Percentiles rank a stretch among this genome's conserved stretches.
Conservation (phyloP, 2,329 filamentous ascomycete genomes). For the Trichoderma sp. region DNA sequence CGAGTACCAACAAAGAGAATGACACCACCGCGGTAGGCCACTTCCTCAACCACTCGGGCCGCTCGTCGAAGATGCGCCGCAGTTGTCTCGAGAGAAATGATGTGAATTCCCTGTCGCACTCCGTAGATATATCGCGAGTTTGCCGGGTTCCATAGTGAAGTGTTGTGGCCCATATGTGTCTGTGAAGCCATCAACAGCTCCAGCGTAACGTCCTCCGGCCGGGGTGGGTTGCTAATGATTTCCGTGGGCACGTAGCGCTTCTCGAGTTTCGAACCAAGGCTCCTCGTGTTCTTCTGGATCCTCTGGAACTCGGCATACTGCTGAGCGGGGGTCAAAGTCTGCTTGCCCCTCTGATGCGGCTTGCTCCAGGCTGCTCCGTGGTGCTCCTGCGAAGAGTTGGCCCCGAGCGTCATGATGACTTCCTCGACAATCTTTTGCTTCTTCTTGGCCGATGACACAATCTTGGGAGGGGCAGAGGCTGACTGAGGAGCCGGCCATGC, state of each 20-base stretch:
- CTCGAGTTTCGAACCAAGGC: slow-evolving; percentile 49
- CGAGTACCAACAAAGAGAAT: slow-evolving; percentile 90
- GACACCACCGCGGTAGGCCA: slow-evolving; percentile 76
- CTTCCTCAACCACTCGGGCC: slow-evolving; percentile 86
- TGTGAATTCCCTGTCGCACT: slow-evolving; percentile 81
- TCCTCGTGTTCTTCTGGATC: slow-evolving; percentile 43
- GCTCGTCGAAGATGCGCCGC: slow-evolving; percentile 88
- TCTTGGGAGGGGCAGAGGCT: slow-evolving; percentile 25
- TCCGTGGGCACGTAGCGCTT: slow-evolving; percentile 63
- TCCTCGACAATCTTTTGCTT: slow-evolving; percentile 37
- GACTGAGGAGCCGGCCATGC: slow-evolving; percentile 28
- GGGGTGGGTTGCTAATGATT: slow-evolving; percentile 70
- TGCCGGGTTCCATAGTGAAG: slow-evolving; percentile 87
- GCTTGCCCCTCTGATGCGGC: slow-evolving; percentile 31
- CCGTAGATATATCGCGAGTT: slow-evolving; percentile 95
- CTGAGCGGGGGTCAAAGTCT: slow-evolving; percentile 38
- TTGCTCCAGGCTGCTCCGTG: slow-evolving; percentile 35
- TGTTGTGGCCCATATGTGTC: slow-evolving; percentile 86
- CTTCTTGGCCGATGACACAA: slow-evolving; percentile 30
- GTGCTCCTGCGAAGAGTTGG: slow-evolving; percentile 37
- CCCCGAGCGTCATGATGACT: slow-evolving; percentile 35
- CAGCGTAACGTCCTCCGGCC: slow-evolving; percentile 77
- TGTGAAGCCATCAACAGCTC: slow-evolving; percentile 87
- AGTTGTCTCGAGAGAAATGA: slow-evolving; percentile 87
- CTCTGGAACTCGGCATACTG: slow-evolving; percentile 41